Evolutionary conservation across 2,329 filamentous ascomycete species (phyloP), one percentile per base, ranked within the genome.

Genomic region (Aureobasidium sp.): DNA sequence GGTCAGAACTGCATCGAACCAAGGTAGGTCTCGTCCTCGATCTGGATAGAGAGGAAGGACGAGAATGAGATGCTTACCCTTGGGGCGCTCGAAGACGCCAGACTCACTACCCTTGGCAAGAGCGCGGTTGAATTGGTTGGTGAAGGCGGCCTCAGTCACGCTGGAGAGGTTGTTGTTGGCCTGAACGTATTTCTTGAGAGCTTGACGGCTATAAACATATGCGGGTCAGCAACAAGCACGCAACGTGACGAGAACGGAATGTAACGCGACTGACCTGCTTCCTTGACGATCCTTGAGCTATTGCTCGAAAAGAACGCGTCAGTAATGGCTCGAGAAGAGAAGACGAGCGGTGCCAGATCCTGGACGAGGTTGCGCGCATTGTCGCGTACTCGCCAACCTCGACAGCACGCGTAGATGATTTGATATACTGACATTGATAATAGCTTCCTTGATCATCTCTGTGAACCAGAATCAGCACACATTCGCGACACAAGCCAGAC

Each of bases 11-110:
- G 17, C 3, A 17, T 60, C 36, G 8, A 20, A 15, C 32, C 27
- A 34, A 15, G 2, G 6, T 34, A 24, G 13, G 17, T 34, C 17
- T 27, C n/a, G 34, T 32, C 24, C 32, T 24, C 20, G 12, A 7
- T 34, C n/a, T 15, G 20, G 8, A 13, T 29, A n/a, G 32, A 5
- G 27, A 46, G 20, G n/a, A 27, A 9, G 13, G 24, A 27, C 12
- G 39, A 10, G 13, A 34, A 20, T 2, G 26, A 41, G 32, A 65
- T 64, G 81, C 84, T 69, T 83, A 91, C 91, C 92, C 86, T 96
- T 96, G 72, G 92, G 92, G 76, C 93, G 91, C 72, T 87, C 83
- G 74, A 96, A 96, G 71, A 89, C 83, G 66, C 89, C 90, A 82
- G 88, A 92, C 72, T 95, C 90, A 70, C 92, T 91, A 75, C 92